Evolutionary conservation across 441 rosid species (phyloP).

Genomic region (Gossypium laxum): DNA sequence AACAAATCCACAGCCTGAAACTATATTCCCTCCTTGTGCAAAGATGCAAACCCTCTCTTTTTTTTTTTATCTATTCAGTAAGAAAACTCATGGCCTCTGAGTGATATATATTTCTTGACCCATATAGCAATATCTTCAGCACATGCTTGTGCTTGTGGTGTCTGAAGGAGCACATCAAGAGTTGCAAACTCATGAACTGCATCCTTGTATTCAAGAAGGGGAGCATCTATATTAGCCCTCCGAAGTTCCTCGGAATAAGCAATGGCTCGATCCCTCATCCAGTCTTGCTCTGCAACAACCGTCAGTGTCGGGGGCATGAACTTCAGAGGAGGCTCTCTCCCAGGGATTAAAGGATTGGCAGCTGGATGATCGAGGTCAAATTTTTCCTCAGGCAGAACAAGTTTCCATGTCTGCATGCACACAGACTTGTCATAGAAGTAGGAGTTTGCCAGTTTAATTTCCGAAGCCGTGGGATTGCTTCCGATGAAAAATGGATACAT

Average conservation of each 20-base stretch:
- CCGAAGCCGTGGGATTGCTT: constrained; percentile 44
- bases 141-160: constrained; percentile 61
- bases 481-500: constrained; percentile 66
- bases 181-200: constrained; percentile 68
- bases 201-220: constrained; percentile 58
- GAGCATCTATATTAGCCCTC: constrained; percentile 58
- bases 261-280: constrained; percentile 71
- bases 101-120: constrained; percentile 56
- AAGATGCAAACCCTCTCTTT: constrained; percentile 2
- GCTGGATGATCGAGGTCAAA: constrained; percentile 54
- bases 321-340: constrained; percentile 49
- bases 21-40: constrained; percentile 10
- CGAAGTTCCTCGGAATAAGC: constrained; percentile 59
- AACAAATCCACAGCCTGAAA: neutral
- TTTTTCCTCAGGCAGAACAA: constrained; percentile 44
- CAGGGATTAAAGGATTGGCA: constrained; percentile 49
- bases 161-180: constrained; percentile 52
- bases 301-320: constrained; percentile 63
- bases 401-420: constrained; percentile 52
- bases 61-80: constrained; percentile 25
- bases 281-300: constrained; percentile 59
- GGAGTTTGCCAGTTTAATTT: constrained; percentile 50
- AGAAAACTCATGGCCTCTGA: constrained; percentile 57
- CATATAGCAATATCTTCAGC: constrained; percentile 60
- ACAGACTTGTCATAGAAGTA: constrained; percentile 50